Percentiles rank a stretch among this genome's conserved stretches.
Evolutionary conservation across 192 early-diverging fungal genomes (phyloP).

Genomic region (Coemansia sp.): DNA sequence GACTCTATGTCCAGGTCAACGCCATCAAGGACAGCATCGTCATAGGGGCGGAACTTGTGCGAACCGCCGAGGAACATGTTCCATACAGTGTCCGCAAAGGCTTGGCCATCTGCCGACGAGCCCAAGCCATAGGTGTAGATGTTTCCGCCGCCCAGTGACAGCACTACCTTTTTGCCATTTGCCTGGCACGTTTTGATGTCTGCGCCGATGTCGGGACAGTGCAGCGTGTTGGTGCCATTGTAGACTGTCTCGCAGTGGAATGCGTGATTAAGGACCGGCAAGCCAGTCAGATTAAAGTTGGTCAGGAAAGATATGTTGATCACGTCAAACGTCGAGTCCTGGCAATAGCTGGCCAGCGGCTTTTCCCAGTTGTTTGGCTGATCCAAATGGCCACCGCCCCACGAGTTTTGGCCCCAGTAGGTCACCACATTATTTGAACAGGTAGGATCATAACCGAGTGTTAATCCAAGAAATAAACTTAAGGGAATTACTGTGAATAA

Average conservation of each 20-base stretch:
- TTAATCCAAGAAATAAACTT: too few species aligned
- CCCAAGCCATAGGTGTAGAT: conserved; percentile 61
- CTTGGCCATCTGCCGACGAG: conserved; percentile 52
- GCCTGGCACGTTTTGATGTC: conserved; percentile 74
- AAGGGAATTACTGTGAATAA: too few species aligned
- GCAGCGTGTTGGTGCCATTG: conserved; percentile 58
- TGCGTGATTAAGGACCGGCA: conserved; percentile 68
- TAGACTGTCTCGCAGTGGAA: conserved; percentile 62
- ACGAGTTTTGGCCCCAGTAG: conserved; percentile 64
- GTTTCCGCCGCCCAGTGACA: conserved; percentile 71
- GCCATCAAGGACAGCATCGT: conserved; percentile 69
- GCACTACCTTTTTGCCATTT: conserved; percentile 68
- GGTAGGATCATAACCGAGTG: conserved; percentile 23
- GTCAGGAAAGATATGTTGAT: conserved; percentile 63
- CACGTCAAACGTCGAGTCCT: conserved; percentile 53
- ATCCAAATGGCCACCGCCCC: conserved; percentile 53
- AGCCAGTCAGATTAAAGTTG: conserved; percentile 58
- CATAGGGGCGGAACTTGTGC: conserved; percentile 63
- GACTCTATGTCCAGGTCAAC: conserved; percentile 72
- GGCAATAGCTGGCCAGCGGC: conserved; percentile 58
- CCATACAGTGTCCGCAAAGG: conserved; percentile 71
- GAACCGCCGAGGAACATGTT: conserved; percentile 72
- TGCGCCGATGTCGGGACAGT: conserved; percentile 63
- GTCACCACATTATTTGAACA: conserved; percentile 55
- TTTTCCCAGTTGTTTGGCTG: conserved; percentile 45